Evolutionary conservation across 805 yeast species (phyloP).

Genomic region (Henningerozyma blattae): DNA sequence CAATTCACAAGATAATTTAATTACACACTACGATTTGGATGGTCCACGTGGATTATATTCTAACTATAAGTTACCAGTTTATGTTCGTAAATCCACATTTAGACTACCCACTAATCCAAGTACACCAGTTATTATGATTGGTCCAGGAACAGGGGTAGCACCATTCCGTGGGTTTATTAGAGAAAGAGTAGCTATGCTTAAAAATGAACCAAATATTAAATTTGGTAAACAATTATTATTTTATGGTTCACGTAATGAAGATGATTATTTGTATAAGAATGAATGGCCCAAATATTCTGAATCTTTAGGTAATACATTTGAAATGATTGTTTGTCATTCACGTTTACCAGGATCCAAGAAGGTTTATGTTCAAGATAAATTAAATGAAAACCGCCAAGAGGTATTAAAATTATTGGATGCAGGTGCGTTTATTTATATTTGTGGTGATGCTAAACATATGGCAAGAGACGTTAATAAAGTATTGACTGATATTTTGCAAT

Average conservation of each 20-base stretch:
- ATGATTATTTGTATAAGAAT: constrained; percentile 75
- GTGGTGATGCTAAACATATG: constrained; percentile 96
- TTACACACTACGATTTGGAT: constrained; percentile 53
- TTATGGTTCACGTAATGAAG: constrained; percentile 79
- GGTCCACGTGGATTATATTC: constrained; percentile 64
- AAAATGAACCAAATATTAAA: constrained; percentile 18
- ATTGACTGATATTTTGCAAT: constrained; percentile 48
- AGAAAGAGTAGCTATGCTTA: constrained; percentile 56
- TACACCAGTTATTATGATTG: constrained; percentile 81
- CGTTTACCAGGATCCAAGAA: constrained; percentile 48
- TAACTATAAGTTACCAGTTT: constrained; percentile 63
- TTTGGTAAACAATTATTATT: constrained; percentile 70
- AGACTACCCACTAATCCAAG: constrained; percentile 79
- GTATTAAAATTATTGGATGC: constrained; percentile 36
- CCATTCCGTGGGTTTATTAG: constrained; percentile 93
- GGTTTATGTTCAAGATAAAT: constrained; percentile 77
- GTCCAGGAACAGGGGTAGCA: constrained; percentile 98
- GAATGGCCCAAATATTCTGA: constrained; percentile 79
- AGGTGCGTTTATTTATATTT: constrained; percentile 87
- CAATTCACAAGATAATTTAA: constrained; percentile 26
- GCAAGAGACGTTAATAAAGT: constrained; percentile 83
- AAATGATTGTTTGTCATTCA: constrained; percentile 75
- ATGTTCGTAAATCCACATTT: constrained; percentile 89
- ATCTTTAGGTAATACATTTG: constrained; percentile 46
- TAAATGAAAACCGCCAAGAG: constrained; percentile 38